Conservation (phyloP, 1,139 yeast genomes). For the Saccharomyces hybrid region DNA sequence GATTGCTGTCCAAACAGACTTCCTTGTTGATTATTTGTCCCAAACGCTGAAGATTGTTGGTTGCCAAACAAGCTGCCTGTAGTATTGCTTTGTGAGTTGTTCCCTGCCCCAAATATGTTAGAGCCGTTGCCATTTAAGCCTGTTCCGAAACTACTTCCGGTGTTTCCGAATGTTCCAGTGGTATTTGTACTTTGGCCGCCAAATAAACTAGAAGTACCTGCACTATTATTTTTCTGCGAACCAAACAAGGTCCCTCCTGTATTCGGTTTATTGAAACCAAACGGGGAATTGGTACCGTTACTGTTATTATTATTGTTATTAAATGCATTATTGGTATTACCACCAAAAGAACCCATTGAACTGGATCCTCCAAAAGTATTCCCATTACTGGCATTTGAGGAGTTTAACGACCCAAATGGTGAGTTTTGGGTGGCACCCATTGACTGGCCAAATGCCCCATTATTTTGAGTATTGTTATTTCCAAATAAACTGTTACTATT, state of each 20-base stretch:
- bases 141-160: background rate
- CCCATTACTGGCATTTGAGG: conserved; percentile 9
- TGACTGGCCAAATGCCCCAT: background rate
- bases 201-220: conserved; percentile 3
- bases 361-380: conserved; percentile 5
- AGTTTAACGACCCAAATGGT: conserved; percentile 13
- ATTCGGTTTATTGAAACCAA: conserved; percentile 25
- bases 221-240: background rate
- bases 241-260: conserved; percentile 3
- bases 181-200: conserved; percentile 14
- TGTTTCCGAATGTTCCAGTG: conserved; percentile 5
- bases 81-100: conserved; percentile 8
- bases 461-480: background rate
- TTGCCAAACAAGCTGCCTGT: conserved; percentile 24
- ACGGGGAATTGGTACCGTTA: conserved; percentile 14
- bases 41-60: conserved; percentile 13
- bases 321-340: conserved; percentile 4
- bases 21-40: conserved; percentile 24
- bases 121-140: conserved; percentile 5
- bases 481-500: conserved; percentile 17
- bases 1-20: conserved; percentile 3
- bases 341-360: conserved; percentile 17
- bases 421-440: conserved; percentile 13
- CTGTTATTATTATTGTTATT: conserved; percentile 7
- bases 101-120: conserved; percentile 6